Evolutionary conservation across 2,329 filamentous ascomycete species (phyloP), one percentile per base, ranked within the genome.

Genomic region (Arthroderma sp.): DNA sequence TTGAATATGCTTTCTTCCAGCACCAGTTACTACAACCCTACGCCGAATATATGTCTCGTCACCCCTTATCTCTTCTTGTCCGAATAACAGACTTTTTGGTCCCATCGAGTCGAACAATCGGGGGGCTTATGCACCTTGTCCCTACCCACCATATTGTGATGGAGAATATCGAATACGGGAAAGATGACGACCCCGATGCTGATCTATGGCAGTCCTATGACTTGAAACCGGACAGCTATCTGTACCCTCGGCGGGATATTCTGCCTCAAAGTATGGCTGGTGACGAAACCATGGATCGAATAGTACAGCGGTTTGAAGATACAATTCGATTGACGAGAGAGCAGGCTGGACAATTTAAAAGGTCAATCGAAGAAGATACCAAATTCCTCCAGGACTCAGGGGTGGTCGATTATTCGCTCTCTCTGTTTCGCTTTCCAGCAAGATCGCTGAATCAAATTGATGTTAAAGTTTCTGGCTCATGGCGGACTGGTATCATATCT

Each of bases 101-200:
- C 42, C 70, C 72, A 0, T 68, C 72, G 0, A 68, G 72, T 6
- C 53, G 61, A 0, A 77, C 78, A 0, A 55, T 86, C 1, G 82
- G 81, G 1, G 70, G 73, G 1, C 53, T 78, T 0, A 52, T 84
- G 0, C 72, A 78, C 4, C 62, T 72, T 1, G 75, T 79, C 0
- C 81, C 83, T 0, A 77, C 75, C 1, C 81, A 85, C 51, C 81
- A 85, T 55, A 81, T 86, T 48, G 70, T 86, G 54, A 86, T 86
- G 83, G 82, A 85, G 58, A 86, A 86, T 55, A 68, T 84, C 2
- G 65, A 85, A 27, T 76, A 74, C 49, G 81, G 81, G 1, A 71
- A 77, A 49, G 65, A 68, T 9, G 61, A 66, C 8, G 65, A 67
- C 44, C 55, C 56, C 6, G 57, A 61, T 38, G 56, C 64, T 45